Evolutionary conservation across 164 flowering plant species (phyloP).

Genomic region (Piper betle): DNA sequence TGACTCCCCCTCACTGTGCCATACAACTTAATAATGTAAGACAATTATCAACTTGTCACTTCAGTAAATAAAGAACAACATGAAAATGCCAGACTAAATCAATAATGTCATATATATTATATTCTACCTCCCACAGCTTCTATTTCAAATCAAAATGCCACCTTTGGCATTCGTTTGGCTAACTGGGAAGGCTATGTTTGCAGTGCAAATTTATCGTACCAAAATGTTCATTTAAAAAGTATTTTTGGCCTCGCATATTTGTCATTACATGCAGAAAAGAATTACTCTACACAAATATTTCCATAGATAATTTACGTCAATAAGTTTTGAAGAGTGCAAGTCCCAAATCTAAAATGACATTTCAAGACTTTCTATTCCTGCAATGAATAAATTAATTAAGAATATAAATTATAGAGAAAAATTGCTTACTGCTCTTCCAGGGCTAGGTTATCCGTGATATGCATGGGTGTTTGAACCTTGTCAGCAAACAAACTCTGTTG

Average conservation of each 20-base stretch:
- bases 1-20: constrained; percentile 40
- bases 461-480: constrained; percentile 36
- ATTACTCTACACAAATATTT: background rate
- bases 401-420: background rate
- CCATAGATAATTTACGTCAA: too few relatives aligned
- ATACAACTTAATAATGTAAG: too few relatives aligned
- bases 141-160: too few relatives aligned
- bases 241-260: too few relatives aligned
- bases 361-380: background rate
- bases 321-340: background rate
- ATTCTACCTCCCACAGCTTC: too few relatives aligned
- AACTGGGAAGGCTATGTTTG: too few relatives aligned
- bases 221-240: background rate
- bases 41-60: background rate
- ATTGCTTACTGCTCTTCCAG: constrained; percentile 33
- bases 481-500: constrained; percentile 60
- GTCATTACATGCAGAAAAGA: background rate
- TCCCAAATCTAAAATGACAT: background rate
- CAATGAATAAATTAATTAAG: background rate
- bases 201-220: background rate
- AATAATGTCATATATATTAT: too few relatives aligned
- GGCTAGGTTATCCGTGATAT: constrained; percentile 18
- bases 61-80: background rate
- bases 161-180: too few relatives aligned
- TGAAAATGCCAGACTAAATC: too few relatives aligned